phyloP scores from a whole-genome alignment of 169 alveolate genomes.

The Theileria annulata region DNA sequence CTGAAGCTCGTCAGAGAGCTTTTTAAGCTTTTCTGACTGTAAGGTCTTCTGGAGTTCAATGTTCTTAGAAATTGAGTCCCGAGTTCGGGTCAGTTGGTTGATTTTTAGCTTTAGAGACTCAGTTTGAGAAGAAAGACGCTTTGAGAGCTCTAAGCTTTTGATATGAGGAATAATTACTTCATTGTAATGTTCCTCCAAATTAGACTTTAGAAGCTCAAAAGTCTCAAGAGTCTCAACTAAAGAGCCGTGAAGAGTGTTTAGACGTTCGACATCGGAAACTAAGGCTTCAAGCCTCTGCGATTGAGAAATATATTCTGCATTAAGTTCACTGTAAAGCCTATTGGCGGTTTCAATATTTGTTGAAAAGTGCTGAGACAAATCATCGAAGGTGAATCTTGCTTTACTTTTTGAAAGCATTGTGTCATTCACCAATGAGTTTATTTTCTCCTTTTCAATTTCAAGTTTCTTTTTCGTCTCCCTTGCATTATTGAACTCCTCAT shows the following conservation, averaged over 20 bases:
- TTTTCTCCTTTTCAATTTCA: slow-evolving; percentile 32
- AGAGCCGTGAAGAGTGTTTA: not conserved
- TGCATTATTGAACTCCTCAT: slow-evolving; percentile 37
- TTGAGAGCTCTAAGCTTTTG: slow-evolving; percentile 23
- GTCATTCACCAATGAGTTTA: slow-evolving; percentile 27
- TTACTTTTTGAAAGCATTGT: slow-evolving; percentile 39
- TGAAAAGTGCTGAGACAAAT: slow-evolving; percentile 39
- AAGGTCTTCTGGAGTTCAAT: slow-evolving; percentile 5
- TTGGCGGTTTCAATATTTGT: slow-evolving; percentile 38
- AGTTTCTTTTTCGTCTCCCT: slow-evolving; percentile 49
- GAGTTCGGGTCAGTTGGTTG: slow-evolving; percentile 6
- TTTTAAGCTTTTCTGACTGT: slow-evolving; percentile 32
- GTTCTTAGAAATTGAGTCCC: slow-evolving; percentile 15
- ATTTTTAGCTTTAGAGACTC: slow-evolving; percentile 36
- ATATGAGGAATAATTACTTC: slow-evolving; percentile 51
- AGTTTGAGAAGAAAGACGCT: slow-evolving; percentile 8
- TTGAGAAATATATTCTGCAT: slow-evolving; percentile 15
- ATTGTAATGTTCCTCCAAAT: slow-evolving; percentile 32
- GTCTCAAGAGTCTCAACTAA: not conserved
- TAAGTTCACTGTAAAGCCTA: slow-evolving; percentile 22
- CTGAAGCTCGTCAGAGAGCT: slow-evolving; percentile 25
- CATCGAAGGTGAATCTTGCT: slow-evolving; percentile 35
- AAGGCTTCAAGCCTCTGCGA: slow-evolving; percentile 19
- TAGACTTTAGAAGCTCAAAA: slow-evolving; percentile 24
- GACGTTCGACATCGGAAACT: slow-evolving; percentile 10